A percentile compares a stretch with the other conserved stretches of the same genome.
These are phyloP conservation scores for Camellia japonica DNA, from an alignment of 148 eudicot genomes.

Conservation along the genomic window DNA sequence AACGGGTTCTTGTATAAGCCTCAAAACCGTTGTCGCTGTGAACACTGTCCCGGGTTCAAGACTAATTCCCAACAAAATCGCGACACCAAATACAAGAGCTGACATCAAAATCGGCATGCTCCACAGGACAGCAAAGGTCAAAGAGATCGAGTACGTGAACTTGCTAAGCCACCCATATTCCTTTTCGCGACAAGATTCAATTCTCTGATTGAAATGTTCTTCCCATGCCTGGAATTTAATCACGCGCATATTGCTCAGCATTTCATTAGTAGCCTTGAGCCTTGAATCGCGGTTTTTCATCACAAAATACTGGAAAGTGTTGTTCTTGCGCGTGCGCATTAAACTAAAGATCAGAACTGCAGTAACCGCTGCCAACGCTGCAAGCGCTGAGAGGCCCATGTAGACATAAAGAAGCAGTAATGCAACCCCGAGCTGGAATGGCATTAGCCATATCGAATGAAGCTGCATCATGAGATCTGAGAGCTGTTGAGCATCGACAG, in stretches of 20 bases:
- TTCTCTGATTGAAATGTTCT: conserved; percentile 20
- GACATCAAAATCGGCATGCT: conserved; percentile 10
- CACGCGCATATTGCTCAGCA: conserved; percentile 25
- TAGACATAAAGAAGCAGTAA: conserved; percentile 14
- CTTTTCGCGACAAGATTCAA: conserved; percentile 15
- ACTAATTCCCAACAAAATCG: conserved; percentile 3
- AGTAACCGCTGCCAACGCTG: conserved; percentile 12
- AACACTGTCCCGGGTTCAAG: conserved; percentile 24
- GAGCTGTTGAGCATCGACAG: conserved; percentile 25
- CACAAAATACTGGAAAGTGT: conserved; percentile 11
- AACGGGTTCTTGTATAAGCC: conserved; percentile 20
- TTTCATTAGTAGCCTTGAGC: conserved; percentile 28
- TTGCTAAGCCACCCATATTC: conserved; percentile 23
- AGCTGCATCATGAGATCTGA: conserved; percentile 20
- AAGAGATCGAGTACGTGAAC: conserved; percentile 17
- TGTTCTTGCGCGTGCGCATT: conserved; percentile 1
- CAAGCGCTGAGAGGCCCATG: conserved; percentile 22
- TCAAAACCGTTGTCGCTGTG: conserved; percentile 12
- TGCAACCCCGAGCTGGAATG: conserved; percentile 16
- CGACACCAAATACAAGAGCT: conserved; percentile 14
- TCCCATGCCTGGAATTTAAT: conserved; percentile 29
- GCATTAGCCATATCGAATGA: conserved; percentile 26
- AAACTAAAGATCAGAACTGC: conserved; percentile 12
- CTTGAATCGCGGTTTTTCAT: conserved; percentile 23
- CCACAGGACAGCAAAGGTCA: conserved; percentile 14